Evolutionary conservation across 2,329 filamentous ascomycete genomes (phyloP), one percentile per base, ranked within the genome.

Genomic region (Penicillium brevicompactum): DNA sequence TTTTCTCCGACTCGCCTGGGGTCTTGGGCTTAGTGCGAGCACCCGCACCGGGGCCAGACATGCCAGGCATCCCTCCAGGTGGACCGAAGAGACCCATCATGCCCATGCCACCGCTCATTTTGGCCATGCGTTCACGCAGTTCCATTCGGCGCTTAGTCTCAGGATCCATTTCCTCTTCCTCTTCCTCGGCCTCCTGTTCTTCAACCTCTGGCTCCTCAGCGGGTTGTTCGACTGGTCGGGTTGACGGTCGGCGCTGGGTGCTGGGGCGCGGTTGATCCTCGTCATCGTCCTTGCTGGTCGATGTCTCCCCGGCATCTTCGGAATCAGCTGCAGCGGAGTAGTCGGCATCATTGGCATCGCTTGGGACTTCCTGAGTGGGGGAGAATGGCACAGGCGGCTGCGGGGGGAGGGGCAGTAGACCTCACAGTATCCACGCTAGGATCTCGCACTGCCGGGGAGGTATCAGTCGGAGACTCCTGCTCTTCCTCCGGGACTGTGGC

Each of bases 71-170:
- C 56, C 85, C 46, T 21, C 52, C 84, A 34, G 87, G 85, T 18
- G 84, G 83, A 16, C 90, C 91, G 72, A 96, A 95, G 87, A 97
- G 94, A 66, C 91, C 91, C 70, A 91, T 87, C 88, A 97, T 96
- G 45, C 91, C 91, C 91, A 96, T 96, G 21, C 93, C 93, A 52
- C 93, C 93, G 64, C 93, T 96, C 89, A 99, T 94, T 77, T 96
- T 97, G 44, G 94, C 94, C 91, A 99, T 99, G 65, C 94, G 87
- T 58, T 94, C 92, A 57, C 94, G 86, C 31, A 99, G 81, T 71
- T 97, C 93, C 75, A 96, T 87, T 70, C 88, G 90, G 49, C 92
- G 88, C 63, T 85, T 87, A 21, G 91, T 82, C 72, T 99, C 94
- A 1, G 92, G 91, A 67, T 97, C 92, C 49, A 95, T 80, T 14